Conservation (phyloP, 441 rosid species). For the Pelargonium fulgidum region DNA sequence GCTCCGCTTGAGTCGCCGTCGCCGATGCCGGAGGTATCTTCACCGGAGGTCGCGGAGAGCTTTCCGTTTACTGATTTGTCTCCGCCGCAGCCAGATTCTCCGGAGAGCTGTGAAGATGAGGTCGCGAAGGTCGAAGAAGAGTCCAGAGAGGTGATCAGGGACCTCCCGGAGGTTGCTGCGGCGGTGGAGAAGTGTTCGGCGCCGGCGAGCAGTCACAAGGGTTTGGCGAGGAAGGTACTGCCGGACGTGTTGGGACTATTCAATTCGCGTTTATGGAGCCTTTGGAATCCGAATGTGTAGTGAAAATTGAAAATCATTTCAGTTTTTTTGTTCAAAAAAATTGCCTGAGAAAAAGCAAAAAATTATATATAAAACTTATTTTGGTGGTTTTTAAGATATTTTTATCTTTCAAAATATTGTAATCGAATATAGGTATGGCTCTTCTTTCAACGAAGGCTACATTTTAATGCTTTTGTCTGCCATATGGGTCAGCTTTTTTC, state of each 20-base stretch:
- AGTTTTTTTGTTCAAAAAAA: neutral
- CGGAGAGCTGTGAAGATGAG: neutral
- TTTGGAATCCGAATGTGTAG: constrained; percentile 85
- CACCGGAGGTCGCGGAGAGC: too few relatives aligned
- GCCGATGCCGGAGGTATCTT: neutral
- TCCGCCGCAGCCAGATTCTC: neutral
- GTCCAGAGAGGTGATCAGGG: neutral
- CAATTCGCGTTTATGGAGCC: constrained; percentile 75
- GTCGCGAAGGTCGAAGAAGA: neutral
- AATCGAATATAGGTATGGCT: neutral
- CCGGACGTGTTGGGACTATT: constrained; percentile 90
- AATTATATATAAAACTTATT: neutral
- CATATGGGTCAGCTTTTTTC: neutral
- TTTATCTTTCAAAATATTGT: too few relatives aligned
- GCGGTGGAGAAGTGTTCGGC: constrained; percentile 18
- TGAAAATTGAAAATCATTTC: neutral
- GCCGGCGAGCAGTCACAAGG: constrained; percentile 35
- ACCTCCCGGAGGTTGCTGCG: neutral
- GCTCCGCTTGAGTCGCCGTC: neutral
- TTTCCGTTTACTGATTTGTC: too few relatives aligned
- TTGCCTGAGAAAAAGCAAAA: neutral
- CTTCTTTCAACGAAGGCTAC: too few relatives aligned
- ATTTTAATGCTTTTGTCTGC: too few relatives aligned
- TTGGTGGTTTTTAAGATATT: neutral
- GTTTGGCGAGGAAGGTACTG: constrained; percentile 75